Base-by-base conservation (phyloP, 1,284 basidiomycete genomes). In the Apiotrichum gamsii region DNA sequence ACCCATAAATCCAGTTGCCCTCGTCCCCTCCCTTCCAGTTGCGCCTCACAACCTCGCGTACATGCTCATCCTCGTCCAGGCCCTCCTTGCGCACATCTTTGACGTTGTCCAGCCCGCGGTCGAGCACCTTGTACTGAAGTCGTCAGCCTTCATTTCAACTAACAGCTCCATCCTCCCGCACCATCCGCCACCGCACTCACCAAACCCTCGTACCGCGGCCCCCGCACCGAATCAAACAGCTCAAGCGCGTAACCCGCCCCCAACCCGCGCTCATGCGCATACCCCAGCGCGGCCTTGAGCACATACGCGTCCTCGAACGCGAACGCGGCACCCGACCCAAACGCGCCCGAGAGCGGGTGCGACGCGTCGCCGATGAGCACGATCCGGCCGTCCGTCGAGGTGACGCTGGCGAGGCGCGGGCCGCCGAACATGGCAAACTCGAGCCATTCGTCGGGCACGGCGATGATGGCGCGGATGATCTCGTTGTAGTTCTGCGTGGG, bases 371-470 rank as follows among this genome's bases (percentile, higher is more conserved):
- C 60, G 10, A 62, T 16, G 9, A 64, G 47, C n/a, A 57, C 60
- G 16, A 61, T 55, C 5, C 54, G 47, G 9, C 45, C 52, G 5
- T 47, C 43, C 3, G 39, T 42, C 10, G 59, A 49, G 4, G 62
- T 52, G 8, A 45, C 45, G 8, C 25, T 11, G 11, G 54, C 54
- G 3, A 64, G 44, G 9, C 51, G 36, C 8, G 55, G 55, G 9
- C 62, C 62, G 18, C 56, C 62, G 38, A 64, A 64, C 41, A 59
- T 54, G 24, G 60, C 51, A 45, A 64, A 62, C 31, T 64, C 62
- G 15, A 55, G 51, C 62, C 62, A 64, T 39, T 48, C 47, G 30
- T 54, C 57, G 13, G 58, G 57, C 8, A 45, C 51, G 13, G 43
- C 55, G 30, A 62, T 50, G 29, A 62, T 34, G 20, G 50, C 53